phyloP scores from a whole-genome alignment of 1,139 yeast genomes.

The Diutina catenulata region DNA sequence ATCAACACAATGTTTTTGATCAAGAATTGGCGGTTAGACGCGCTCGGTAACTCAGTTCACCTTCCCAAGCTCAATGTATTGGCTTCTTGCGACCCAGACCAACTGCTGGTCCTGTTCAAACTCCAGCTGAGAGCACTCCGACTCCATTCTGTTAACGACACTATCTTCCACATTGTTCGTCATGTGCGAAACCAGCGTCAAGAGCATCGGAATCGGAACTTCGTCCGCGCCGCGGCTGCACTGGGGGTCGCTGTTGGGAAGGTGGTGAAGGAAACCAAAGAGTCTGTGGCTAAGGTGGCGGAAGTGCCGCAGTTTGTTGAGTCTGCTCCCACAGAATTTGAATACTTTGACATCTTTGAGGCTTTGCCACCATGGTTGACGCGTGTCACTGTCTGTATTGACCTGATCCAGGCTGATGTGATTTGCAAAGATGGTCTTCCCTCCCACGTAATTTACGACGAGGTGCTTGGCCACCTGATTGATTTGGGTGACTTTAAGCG shows the following conservation, averaged over 20 bases:
- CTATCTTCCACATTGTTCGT: slow-evolving; percentile 26
- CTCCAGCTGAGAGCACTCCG: slow-evolving; percentile 18
- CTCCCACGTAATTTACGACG: slow-evolving; percentile 18
- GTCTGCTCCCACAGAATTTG: no score
- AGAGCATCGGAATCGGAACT: slow-evolving; percentile 17
- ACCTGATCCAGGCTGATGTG: slow-evolving; percentile 22
- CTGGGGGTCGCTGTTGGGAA: background rate
- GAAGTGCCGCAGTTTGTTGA: background rate
- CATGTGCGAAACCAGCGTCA: slow-evolving; percentile 21
- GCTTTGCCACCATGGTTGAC: slow-evolving; percentile 20
- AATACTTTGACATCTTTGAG: slow-evolving; percentile 18
- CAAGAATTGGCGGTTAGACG: slow-evolving; percentile 20
- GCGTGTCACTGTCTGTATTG: slow-evolving; percentile 16
- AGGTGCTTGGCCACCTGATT: slow-evolving; percentile 14
- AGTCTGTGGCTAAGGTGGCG: slow-evolving; percentile 6
- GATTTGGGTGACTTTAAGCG: slow-evolving; percentile 29
- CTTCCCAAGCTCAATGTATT: slow-evolving; percentile 21
- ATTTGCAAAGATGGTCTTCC: slow-evolving; percentile 35
- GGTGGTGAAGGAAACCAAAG: slow-evolving; percentile 5
- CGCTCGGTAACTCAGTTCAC: slow-evolving; percentile 20
- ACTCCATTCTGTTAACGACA: slow-evolving; percentile 26
- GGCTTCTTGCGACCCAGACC: slow-evolving; percentile 16
- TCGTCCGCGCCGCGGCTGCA: slow-evolving; percentile 8
- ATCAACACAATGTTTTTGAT: slow-evolving; percentile 16
- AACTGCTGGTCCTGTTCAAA: slow-evolving; percentile 15